Base-by-base conservation (phyloP, 352 stramenopile genomes). In the Phytophthora idaei region DNA sequence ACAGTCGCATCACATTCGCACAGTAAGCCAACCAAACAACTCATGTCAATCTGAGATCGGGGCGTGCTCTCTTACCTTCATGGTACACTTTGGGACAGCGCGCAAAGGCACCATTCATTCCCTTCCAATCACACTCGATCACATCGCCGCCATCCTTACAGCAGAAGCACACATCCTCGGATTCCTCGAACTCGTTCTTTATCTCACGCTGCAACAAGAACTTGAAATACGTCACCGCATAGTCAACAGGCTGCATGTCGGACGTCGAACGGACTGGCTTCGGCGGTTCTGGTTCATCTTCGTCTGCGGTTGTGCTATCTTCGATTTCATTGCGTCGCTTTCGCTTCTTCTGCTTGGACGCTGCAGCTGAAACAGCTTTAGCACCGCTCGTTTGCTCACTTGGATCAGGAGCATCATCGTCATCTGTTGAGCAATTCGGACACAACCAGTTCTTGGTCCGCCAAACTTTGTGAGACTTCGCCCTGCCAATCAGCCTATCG, bases 21-120 rank as follows among this genome's bases (percentile, higher is more conserved):
- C 6, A 49, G 45, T 55, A 31, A 51, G n/a, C 62, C 21, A 56
- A 31, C 7, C 25, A 32, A n/a, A 27, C 2, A 50, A 28, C 17
- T 7, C 4, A 37, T 28, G 12, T 11, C 5, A 11, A 39, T 11
- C 15, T 39, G 47, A 37, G 15, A n/a, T 9, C 27, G 25, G n/a
- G 4, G 27, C 25, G 14, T 17, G 12, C 32, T 48, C 12, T 39
- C 42, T 49, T 66, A 90, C 86, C 82, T 84, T 86, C 61, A 66
- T 95, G 87, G 48, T 95, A 93, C 15, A 95, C 87, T 51, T 95
- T 95, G 0, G 81, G 87, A 45, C 87, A 95, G 6, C 75, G 73
- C 17, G 49, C 71, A 37, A 79, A 76, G 12, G 52, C 61, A 12
- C 54, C 47, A 50, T 73, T 78, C n/a, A 74, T 63, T 3, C 75